phyloP scores from a whole-genome alignment of 2,329 filamentous ascomycete genomes.

The Sclerotinia spermophila region DNA sequence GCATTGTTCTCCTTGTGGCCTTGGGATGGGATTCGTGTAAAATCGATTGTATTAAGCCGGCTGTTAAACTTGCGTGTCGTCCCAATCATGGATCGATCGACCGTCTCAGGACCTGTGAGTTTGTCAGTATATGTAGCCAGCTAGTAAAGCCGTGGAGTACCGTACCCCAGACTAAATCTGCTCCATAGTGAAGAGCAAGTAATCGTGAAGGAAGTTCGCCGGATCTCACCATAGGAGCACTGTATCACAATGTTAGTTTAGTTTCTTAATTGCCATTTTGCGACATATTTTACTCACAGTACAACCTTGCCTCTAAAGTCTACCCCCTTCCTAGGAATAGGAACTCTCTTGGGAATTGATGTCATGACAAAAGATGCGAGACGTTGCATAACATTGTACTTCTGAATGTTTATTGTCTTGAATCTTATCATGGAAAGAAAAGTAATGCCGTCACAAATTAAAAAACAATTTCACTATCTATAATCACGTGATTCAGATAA shows the following conservation, averaged over 20 bases:
- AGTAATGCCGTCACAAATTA: not conserved
- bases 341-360: constrained; percentile 61
- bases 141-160: constrained; percentile 20
- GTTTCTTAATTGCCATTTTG: not conserved
- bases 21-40: constrained; percentile 71
- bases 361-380: constrained; percentile 54
- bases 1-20: constrained; percentile 55
- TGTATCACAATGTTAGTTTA: not conserved
- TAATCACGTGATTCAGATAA: not conserved
- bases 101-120: constrained; percentile 75
- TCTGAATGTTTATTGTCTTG: not conserved
- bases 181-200: constrained; percentile 87
- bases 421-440: not conserved
- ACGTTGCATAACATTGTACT: constrained; percentile 36
- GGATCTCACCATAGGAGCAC: constrained; percentile 94
- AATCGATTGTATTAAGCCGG: constrained; percentile 77
- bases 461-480: constrained; percentile 8
- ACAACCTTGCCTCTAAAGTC: constrained; percentile 94
- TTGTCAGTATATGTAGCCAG: constrained; percentile 22
- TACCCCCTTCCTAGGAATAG: constrained; percentile 82
- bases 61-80: constrained; percentile 74
- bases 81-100: constrained; percentile 89
- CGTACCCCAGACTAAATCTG: constrained; percentile 91
- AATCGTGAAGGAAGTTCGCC: constrained; percentile 90
- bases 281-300: constrained; percentile 43